Conservation (phyloP, 2,329 filamentous ascomycete genomes). For the Scopulariopsis brevicaulis region DNA sequence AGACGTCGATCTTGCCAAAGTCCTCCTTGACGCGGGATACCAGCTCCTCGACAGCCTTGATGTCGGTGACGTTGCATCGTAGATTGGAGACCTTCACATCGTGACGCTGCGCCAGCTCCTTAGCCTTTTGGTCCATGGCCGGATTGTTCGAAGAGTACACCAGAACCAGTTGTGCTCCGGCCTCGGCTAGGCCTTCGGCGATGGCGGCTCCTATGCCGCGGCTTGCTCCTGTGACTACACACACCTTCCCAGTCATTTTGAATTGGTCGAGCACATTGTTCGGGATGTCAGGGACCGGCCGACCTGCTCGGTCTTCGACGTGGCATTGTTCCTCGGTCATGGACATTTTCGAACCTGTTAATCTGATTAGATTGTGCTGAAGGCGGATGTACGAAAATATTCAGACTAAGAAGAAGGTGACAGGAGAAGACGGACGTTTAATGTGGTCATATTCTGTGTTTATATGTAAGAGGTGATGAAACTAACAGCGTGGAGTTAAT, state of each 20-base stretch:
- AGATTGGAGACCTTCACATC: neutral
- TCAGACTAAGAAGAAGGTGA: no score
- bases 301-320: constrained; percentile 16
- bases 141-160: constrained; percentile 16
- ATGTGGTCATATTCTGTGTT: no score
- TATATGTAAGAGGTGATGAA: no score
- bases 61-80: neutral
- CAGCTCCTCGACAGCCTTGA: constrained; percentile 34
- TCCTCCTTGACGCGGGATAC: constrained; percentile 56
- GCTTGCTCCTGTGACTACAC: constrained; percentile 30
- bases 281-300: constrained; percentile 17
- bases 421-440: no score
- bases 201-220: constrained; percentile 32
- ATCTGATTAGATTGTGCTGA: neutral
- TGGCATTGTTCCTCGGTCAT: constrained; percentile 21
- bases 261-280: constrained; percentile 32
- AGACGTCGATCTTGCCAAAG: constrained; percentile 64
- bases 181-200: constrained; percentile 32
- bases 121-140: neutral
- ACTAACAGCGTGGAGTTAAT: no score
- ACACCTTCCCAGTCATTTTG: constrained; percentile 25
- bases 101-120: constrained; percentile 2
- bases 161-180: constrained; percentile 24
- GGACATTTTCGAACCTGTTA: constrained; percentile 18
- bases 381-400: no score